Evolutionary conservation across 73 alveolate species (phyloP), one percentile per base, ranked within the genome.

Genomic region (Paramecium sonneborni): DNA sequence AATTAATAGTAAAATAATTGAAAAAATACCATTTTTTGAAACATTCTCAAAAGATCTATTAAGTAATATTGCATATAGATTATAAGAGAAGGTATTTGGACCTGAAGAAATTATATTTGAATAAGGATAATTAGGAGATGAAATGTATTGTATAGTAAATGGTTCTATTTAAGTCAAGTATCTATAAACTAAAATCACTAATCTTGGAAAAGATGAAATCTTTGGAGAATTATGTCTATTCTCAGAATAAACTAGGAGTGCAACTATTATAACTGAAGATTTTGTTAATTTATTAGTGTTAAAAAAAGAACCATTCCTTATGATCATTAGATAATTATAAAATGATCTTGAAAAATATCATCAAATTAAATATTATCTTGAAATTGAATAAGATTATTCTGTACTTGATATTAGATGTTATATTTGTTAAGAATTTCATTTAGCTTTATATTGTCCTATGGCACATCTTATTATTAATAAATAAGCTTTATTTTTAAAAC

Each of bases 311-410:
- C 32, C 39, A 38, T 76, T 76, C 11, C 23, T 76, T 12, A 39
- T 32, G 35, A 38, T 76, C 0, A 37, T 41, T n/a, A 4, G 10
- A 24, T 20, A 37, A 38, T 21, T 38, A 8, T 20, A 32, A 9
- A 24, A 20, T 76, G 88, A 76, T 20, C 23, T 76, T 11, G 88
- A 76, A 38, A 41, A 35, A 76, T 76, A 38, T 76, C 88, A 76
- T 76, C 14, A 76, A 76, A 34, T 76, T 1, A 76, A 38, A 28
- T 76, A 76, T 18, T 76, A 76, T 21, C 12, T 38, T 2, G 62
- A 76, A 37, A 76, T 38, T 37, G 88, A 76, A 35, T n/a, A 76
- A 76, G 62, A 76, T 10, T 76, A 35, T 38, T 38, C 38, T 18
- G 35, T 18, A 5, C 46, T 41, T 37, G 62, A 18, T 15, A 76